phyloP scores from a whole-genome alignment of 108 stramenopile species.

The Nannochloropsis oceanica region DNA sequence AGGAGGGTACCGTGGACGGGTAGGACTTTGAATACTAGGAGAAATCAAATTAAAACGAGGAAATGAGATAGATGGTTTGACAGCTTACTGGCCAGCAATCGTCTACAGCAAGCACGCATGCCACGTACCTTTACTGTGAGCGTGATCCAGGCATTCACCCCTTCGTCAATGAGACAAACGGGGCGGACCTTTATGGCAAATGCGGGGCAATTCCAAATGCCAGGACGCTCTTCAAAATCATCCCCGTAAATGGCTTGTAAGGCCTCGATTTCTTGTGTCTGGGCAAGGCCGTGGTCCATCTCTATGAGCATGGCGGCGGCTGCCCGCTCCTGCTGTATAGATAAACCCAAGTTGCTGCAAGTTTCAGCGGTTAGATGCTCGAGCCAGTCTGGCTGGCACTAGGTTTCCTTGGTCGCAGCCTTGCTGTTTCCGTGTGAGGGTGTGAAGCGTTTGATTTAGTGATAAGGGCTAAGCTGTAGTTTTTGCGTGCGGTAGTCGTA shows the following conservation, averaged over 20 bases:
- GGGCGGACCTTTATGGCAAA: conserved; percentile 8
- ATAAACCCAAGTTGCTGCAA: too few species aligned
- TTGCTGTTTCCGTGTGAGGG: too few species aligned
- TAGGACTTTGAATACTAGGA: not conserved
- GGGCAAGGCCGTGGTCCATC: not conserved
- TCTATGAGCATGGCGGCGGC: too few species aligned
- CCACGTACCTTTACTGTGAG: not conserved
- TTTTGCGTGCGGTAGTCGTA: too few species aligned
- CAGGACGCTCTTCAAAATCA: conserved; percentile 6
- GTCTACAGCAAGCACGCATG: not conserved
- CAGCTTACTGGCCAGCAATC: not conserved
- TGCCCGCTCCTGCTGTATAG: too few species aligned
- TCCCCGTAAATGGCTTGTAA: conserved; percentile 9
- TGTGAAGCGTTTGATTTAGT: too few species aligned
- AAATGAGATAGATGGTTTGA: not conserved
- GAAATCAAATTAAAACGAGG: not conserved
- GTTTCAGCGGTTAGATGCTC: too few species aligned
- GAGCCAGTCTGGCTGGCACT: too few species aligned
- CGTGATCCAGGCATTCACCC: not conserved
- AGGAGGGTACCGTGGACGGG: not conserved
- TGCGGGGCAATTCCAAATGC: not conserved
- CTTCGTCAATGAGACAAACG: not conserved
- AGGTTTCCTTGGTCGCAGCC: too few species aligned
- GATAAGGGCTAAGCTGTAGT: too few species aligned
- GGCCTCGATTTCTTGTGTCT: conserved; percentile 1